Conservation (phyloP, 2,329 filamentous ascomycete species). For the Pseudogymnoascus pannorum region DNA sequence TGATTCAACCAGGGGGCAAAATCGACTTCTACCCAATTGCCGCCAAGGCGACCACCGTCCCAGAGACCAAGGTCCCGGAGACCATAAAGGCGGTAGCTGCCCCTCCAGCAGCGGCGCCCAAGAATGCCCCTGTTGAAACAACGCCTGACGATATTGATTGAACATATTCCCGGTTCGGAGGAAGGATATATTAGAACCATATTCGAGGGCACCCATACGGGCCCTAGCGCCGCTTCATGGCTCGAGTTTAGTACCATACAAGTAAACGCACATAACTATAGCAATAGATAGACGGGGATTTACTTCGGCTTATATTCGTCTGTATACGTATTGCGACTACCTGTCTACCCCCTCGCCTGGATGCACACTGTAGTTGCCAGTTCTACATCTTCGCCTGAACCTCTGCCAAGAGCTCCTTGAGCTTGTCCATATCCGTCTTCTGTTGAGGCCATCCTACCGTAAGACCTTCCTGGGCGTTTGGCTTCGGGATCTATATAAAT, state of each 20-base stretch:
- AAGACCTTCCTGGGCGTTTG: conserved; percentile 73
- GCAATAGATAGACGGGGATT: conserved; percentile 7
- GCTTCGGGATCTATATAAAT: conserved; percentile 79
- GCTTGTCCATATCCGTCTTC: conserved; percentile 68
- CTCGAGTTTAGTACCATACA: background rate
- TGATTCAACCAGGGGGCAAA: conserved; percentile 60
- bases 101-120: conserved; percentile 12
- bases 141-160: conserved; percentile 26
- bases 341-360: background rate
- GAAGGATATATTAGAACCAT: conserved; percentile 4
- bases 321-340: background rate
- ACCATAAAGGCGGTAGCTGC: conserved; percentile 7
- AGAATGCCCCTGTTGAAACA: conserved; percentile 18
- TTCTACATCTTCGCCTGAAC: conserved; percentile 81
- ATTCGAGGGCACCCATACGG: background rate
- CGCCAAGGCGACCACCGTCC: conserved; percentile 11
- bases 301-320: background rate
- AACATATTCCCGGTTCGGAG: background rate
- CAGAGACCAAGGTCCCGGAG: background rate
- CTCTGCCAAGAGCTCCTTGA: conserved; percentile 74
- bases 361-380: background rate
- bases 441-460: conserved; percentile 73
- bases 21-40: conserved; percentile 59
- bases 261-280: conserved; percentile 11
- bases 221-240: background rate